phyloP scores from a whole-genome alignment of 2,329 filamentous ascomycete genomes.

The Ascochyta viciae-villosae region DNA sequence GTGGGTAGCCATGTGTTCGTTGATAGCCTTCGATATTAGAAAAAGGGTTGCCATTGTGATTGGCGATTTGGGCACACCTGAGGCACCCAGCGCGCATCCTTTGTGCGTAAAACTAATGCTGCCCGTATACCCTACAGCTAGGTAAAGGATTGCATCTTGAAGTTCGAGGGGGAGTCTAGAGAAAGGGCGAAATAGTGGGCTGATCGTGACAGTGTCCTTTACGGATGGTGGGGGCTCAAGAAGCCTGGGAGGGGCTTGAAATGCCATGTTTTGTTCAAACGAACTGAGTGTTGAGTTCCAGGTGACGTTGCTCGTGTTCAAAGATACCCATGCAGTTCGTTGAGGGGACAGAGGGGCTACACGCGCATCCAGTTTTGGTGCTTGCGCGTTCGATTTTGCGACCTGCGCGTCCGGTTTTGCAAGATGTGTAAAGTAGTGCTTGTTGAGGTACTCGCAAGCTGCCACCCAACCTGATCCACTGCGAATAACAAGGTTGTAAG shows the following conservation, averaged over 20 bases:
- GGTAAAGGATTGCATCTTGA: constrained; percentile 37
- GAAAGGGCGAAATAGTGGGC: constrained; percentile 40
- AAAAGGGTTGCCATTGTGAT: constrained; percentile 30
- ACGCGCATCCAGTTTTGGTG: too few relatives aligned
- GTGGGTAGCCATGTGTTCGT: constrained; percentile 27
- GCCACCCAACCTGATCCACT: constrained; percentile 41
- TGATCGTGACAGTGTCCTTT: constrained; percentile 32
- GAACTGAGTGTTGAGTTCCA: not conserved
- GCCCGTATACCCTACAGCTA: constrained; percentile 26
- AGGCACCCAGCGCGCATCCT: not conserved
- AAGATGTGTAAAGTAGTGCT: constrained; percentile 29
- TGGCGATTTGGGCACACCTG: not conserved
- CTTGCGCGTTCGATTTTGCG: not conserved
- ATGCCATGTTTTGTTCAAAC: not conserved
- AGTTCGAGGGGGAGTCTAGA: constrained; percentile 35
- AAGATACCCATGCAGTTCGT: not conserved
- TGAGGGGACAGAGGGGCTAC: too few relatives aligned
- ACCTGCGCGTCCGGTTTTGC: constrained; percentile 6
- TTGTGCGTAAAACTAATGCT: constrained; percentile 7
- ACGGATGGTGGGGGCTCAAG: constrained; percentile 10
- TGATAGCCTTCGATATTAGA: constrained; percentile 28
- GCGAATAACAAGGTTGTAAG: constrained; percentile 37
- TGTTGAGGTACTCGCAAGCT: constrained; percentile 39
- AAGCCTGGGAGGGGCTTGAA: constrained; percentile 3
- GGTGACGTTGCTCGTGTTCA: not conserved